Evolutionary conservation across 2,329 filamentous ascomycete genomes (phyloP).

Genomic region (Phialocephala subalpina): DNA sequence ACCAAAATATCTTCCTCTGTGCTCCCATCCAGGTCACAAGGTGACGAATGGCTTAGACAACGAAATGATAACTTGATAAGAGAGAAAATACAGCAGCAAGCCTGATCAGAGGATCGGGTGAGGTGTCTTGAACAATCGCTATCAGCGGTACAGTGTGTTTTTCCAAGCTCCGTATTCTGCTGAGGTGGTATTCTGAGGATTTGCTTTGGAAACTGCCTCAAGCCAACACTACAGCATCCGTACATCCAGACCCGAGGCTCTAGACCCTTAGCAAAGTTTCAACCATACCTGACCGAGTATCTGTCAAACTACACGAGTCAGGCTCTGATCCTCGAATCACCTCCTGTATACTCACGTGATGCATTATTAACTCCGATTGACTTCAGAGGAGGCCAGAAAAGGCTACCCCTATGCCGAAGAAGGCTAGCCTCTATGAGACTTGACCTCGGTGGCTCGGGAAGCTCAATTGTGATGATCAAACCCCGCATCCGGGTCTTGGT

Average conservation of each 20-base stretch:
- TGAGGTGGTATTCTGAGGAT: too few species aligned
- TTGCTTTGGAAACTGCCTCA: too few species aligned
- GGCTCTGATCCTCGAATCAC: neutral
- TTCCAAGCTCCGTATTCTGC: too few species aligned
- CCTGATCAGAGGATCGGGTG: neutral
- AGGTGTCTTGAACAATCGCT: too few species aligned
- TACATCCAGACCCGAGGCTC: neutral
- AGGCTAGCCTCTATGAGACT: neutral
- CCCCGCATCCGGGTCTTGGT: slow-evolving; percentile 5
- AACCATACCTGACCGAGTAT: neutral
- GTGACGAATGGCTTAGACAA: neutral
- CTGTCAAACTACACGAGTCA: slow-evolving; percentile 1
- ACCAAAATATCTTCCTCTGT: neutral
- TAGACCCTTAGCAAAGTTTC: neutral
- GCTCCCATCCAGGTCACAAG: neutral
- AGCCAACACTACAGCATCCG: neutral
- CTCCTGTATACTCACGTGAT: neutral
- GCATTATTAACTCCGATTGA: neutral
- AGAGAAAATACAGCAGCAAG: neutral
- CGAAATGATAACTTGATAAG: neutral
- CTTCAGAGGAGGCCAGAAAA: neutral
- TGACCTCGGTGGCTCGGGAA: slow-evolving; percentile 1
- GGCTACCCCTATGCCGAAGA: slow-evolving; percentile 4
- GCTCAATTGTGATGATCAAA: slow-evolving; percentile 2
- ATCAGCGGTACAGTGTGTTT: neutral